A percentile compares a stretch with the other conserved stretches of the same genome.
These are phyloP conservation scores for Amaranthus palmeri DNA, from an alignment of 148 eudicot genomes.

Conservation along the genomic window DNA sequence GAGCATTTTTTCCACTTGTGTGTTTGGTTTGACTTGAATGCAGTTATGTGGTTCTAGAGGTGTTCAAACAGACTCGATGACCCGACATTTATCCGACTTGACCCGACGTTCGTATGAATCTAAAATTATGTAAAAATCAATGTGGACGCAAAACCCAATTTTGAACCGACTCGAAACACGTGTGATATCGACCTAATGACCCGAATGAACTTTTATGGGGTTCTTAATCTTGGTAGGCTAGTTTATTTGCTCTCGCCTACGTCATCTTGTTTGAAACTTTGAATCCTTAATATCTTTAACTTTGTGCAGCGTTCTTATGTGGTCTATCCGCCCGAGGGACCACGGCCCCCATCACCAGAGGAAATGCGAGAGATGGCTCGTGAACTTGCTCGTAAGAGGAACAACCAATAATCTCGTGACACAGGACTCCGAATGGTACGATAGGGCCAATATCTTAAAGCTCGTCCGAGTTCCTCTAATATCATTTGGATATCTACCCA, in stretches of 20 bases:
- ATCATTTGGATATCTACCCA: not conserved
- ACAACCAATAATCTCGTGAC: slow-evolving; percentile 26
- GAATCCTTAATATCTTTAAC: not conserved
- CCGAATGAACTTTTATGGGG: too few species aligned
- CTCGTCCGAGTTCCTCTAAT: not conserved
- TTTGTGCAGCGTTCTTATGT: slow-evolving; percentile 63
- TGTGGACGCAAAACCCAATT: too few species aligned
- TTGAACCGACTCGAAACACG: too few species aligned
- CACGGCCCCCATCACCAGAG: slow-evolving; percentile 85
- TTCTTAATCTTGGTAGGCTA: too few species aligned
- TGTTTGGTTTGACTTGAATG: not conserved
- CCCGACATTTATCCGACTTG: too few species aligned
- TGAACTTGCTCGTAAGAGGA: slow-evolving; percentile 73
- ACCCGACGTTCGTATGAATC: too few species aligned
- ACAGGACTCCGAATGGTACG: slow-evolving; percentile 5
- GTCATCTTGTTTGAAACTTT: not conserved
- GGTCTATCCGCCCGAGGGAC: slow-evolving; percentile 92
- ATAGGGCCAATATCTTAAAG: not conserved
- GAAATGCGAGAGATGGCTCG: slow-evolving; percentile 92
- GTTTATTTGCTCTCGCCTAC: not conserved
- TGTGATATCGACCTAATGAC: too few species aligned
- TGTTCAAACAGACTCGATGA: too few species aligned
- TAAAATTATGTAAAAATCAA: too few species aligned
- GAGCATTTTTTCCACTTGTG: not conserved
- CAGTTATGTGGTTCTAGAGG: too few species aligned